Base-by-base conservation (phyloP, 2,329 filamentous ascomycete species). In the Fusarium pseudocircinatum region DNA sequence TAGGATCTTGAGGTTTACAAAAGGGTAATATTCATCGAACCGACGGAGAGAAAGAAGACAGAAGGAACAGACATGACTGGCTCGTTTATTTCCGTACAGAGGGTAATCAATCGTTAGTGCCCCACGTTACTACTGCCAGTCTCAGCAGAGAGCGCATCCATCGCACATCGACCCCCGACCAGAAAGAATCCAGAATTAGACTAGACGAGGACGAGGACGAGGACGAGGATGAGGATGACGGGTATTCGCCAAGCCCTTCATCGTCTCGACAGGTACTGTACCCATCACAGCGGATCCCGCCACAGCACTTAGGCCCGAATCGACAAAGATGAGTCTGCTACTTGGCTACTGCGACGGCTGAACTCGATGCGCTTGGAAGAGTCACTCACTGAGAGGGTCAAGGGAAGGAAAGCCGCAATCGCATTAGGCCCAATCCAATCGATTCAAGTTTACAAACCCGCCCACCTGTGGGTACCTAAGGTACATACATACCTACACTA, bases 271-370 rank as follows among this genome's bases (percentile, higher is more conserved):
- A 44, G 54, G 58, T 54, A 60, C 57, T 60, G 63, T 68, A 67
- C 42, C 69, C 63, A 70, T 73, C 60, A 46, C 60, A 67, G 70
- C 70, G 70, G 70, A 73, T 56, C 49, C 63, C 71, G 67, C 71
- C 70, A 72, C 67, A 69, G 37, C 46, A 58, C 59, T 73, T 73
- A 28, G 71, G 71, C 71, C 71, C 70, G 70, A 73, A 74, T 73
- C 46, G 50, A 67, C 57, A 57, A 58, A 63, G 70, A 73, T 70
- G 60, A 64, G 50, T 34, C 50, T 53, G 34, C 50, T 39, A 13
- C 32, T 26, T 16, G 22, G 24, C 24, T 28, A 49, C 62, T 49
- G 39, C 42, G 57, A 67, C 50, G 43, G 36, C 59, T 54, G 64
- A 40, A 59, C 40, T 67, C 28, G 63, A 67, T 73, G 70, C 58